Conservation (phyloP, 768 basidiomycete species). For the Naematelia aurantialba region DNA sequence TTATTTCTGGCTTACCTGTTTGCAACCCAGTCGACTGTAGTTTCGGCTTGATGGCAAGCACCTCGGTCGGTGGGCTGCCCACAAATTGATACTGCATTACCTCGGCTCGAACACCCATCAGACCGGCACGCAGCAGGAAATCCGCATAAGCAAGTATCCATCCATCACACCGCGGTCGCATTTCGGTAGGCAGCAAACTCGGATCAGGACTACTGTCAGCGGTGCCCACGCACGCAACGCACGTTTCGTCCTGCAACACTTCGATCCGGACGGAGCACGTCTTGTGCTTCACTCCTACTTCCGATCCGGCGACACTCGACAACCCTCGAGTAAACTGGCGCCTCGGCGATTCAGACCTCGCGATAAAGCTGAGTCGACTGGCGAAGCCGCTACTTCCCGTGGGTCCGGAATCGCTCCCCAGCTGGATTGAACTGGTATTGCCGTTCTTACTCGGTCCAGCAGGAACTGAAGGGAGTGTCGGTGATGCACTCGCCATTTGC, state of each 20-base stretch:
- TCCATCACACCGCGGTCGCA: constrained; percentile 21
- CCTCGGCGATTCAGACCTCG: neutral
- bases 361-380: constrained; percentile 6
- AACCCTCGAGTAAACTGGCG: constrained; percentile 3
- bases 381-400: neutral
- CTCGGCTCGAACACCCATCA: constrained; percentile 23
- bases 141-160: constrained; percentile 43
- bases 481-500: neutral
- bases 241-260: constrained; percentile 21
- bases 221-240: neutral
- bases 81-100: constrained; percentile 26
- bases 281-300: constrained; percentile 8
- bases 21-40: neutral
- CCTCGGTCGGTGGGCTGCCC: neutral
- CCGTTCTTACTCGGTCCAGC: too few species aligned
- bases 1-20: neutral
- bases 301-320: constrained; percentile 7
- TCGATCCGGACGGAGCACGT: constrained; percentile 26
- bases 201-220: constrained; percentile 23
- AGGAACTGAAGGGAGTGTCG: neutral
- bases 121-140: constrained; percentile 36
- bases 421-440: neutral
- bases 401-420: neutral
- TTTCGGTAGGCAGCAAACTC: constrained; percentile 22
- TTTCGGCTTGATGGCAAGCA: neutral